Evolutionary conservation across 73 alveolate genomes (phyloP), one percentile per base, ranked within the genome.

Genomic region (Effrenium voratum): DNA sequence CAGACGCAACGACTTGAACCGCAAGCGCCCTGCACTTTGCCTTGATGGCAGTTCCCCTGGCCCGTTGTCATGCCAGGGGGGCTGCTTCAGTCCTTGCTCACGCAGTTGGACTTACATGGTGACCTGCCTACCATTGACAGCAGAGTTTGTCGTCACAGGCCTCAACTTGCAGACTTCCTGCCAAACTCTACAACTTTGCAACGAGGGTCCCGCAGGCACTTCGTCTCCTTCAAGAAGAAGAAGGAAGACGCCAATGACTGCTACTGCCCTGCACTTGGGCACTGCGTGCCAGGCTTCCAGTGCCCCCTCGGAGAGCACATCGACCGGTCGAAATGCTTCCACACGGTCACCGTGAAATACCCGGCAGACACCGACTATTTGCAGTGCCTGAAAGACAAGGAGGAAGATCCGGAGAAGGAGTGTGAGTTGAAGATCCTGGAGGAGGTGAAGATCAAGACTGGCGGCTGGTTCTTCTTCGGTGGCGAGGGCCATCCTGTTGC

Each of bases 261-360:
- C 50, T 43, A 55, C 22, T 88, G 95, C 34, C 95, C 95, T 2
- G 95, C 72, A 5, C 1, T 68, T 84, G 95, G 95, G 5, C 95
- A 88, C 44, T 88, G 95, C 52, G 95, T 88, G n/a, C 95, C 75
- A 88, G 95, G 95, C 47, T 88, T 88, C 28, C 95, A 88, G 47
- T 88, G 95, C n/a, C 95, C 95, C 6, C 52, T 88, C 73, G 95
- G 95, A 50, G 95, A 88, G 80, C 95, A 88, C 85, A 88, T 88
- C 70, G 95, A 88, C 95, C 43, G 86, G 28, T 88, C 95, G 95
- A 28, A 44, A 44, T 24, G 45, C 16, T 15, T 32, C 24, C 16
- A 12, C 26, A 44, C 59, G 34, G 5, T 16, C 13, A n/a, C 60
- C 86, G 95, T 88, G 52, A 60, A 43, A 34, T 88, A 66, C n/a